Percentiles rank a stretch among this genome's conserved stretches.
phyloP scores from a whole-genome alignment of 1,284 basidiomycete genomes.

The Phlebopus sp. region DNA sequence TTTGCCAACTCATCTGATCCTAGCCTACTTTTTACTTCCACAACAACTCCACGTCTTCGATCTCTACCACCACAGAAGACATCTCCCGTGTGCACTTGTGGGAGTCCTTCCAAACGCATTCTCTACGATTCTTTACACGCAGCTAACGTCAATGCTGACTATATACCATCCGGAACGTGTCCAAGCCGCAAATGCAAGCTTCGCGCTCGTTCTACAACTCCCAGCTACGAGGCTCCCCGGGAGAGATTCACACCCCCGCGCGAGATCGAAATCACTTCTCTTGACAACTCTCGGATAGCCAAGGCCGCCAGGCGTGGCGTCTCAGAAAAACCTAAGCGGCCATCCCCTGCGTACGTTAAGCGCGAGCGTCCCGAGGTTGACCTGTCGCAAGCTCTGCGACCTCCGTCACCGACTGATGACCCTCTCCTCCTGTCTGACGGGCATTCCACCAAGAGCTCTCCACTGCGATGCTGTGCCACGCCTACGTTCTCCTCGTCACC shows the following conservation, averaged over 20 bases:
- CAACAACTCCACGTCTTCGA: slow-evolving; percentile 9
- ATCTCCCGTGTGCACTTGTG: slow-evolving; percentile 23
- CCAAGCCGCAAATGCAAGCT: slow-evolving; percentile 26
- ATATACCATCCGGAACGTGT: slow-evolving; percentile 37
- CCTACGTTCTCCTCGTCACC: slow-evolving; percentile 30
- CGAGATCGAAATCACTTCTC: slow-evolving; percentile 50
- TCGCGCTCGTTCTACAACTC: slow-evolving; percentile 40
- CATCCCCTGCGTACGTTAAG: slow-evolving; percentile 42
- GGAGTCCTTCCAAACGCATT: slow-evolving; percentile 32
- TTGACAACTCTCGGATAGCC: slow-evolving; percentile 28
- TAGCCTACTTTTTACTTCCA: not conserved
- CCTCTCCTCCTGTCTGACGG: slow-evolving; percentile 58
- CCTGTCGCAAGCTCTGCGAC: slow-evolving; percentile 54
- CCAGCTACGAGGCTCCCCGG: slow-evolving; percentile 59
- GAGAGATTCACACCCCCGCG: slow-evolving; percentile 70
- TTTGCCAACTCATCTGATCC: slow-evolving; percentile 5
- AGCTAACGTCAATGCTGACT: slow-evolving; percentile 52
- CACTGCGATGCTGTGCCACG: slow-evolving; percentile 23
- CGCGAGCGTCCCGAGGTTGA: slow-evolving; percentile 64
- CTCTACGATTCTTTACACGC: slow-evolving; percentile 44
- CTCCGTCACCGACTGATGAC: slow-evolving; percentile 70
- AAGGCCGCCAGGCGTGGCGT: slow-evolving; percentile 40
- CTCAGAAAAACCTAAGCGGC: slow-evolving; percentile 19
- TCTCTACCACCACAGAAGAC: slow-evolving; percentile 14
- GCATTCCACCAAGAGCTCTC: slow-evolving; percentile 9